phyloP scores from a whole-genome alignment of 202 grass and related monocot species.

The Cymbopogon flexuosus region DNA sequence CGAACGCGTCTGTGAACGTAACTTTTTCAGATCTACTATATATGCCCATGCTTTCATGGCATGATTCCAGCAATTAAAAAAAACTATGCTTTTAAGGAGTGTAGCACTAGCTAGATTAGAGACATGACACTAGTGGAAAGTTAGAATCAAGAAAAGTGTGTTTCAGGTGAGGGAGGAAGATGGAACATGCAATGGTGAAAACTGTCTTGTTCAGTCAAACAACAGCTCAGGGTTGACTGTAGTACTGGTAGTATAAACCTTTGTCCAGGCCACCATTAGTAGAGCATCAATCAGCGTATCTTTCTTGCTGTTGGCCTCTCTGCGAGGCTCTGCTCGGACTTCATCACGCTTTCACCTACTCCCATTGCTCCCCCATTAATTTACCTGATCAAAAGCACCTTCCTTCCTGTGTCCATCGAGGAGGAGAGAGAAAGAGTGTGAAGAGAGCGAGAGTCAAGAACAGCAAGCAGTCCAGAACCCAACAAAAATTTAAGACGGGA shows the following conservation, averaged over 20 bases:
- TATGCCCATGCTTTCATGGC: background rate
- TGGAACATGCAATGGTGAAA: background rate
- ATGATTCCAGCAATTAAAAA: background rate
- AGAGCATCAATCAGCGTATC: background rate
- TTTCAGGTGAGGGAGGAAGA: background rate
- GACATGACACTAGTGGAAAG: background rate
- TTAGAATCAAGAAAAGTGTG: background rate
- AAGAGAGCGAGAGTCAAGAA: background rate
- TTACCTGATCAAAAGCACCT: slow-evolving; percentile 31
- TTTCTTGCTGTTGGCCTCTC: background rate
- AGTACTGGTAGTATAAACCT: too few relatives aligned
- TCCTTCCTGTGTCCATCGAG: slow-evolving; percentile 16
- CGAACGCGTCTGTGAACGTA: background rate
- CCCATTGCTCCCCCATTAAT: slow-evolving; percentile 29
- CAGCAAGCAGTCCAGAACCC: slow-evolving; percentile 1
- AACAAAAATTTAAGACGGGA: slow-evolving; percentile 14
- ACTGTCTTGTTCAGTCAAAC: background rate
- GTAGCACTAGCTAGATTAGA: background rate
- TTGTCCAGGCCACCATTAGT: too few relatives aligned
- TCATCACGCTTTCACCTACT: slow-evolving; percentile 35
- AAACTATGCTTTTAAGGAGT: background rate
- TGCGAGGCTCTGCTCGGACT: background rate
- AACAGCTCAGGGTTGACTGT: too few relatives aligned
- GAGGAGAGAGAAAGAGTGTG: slow-evolving; percentile 16
- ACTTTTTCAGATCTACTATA: background rate